Conservation (phyloP, 2,329 filamentous ascomycete species). For the Amauroascus niger region DNA sequence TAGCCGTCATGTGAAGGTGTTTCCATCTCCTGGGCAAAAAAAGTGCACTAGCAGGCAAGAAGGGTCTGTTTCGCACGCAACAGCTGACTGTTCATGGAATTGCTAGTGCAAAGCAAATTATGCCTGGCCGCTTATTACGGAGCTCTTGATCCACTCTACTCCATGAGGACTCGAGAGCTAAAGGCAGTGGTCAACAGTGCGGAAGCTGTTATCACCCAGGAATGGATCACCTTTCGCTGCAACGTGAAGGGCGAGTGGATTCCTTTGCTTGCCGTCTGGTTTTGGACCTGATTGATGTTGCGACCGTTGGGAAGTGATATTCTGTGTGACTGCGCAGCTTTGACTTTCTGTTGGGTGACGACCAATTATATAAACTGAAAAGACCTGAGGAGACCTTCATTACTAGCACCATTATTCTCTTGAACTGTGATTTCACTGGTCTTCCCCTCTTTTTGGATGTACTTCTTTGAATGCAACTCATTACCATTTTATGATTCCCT, state of each 20-base stretch:
- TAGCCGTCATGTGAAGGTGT: background rate
- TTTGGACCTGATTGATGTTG: background rate
- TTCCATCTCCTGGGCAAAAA: slow-evolving; percentile 1
- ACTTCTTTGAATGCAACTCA: background rate
- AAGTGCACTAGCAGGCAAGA: slow-evolving; percentile 9
- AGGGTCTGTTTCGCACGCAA: background rate
- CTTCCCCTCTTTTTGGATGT: background rate
- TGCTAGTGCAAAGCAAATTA: slow-evolving; percentile 5
- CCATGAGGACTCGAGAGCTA: slow-evolving; percentile 37
- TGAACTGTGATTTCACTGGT: background rate
- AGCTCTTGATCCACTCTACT: slow-evolving; percentile 33
- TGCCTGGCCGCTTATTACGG: slow-evolving; percentile 27
- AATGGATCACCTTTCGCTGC: background rate
- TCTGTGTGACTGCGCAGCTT: slow-evolving; percentile 12
- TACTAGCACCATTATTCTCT: background rate
- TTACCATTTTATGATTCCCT: too few species aligned
- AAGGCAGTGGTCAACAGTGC: slow-evolving; percentile 35
- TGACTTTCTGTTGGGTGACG: slow-evolving; percentile 28
- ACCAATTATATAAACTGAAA: slow-evolving; percentile 36
- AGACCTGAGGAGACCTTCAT: slow-evolving; percentile 35
- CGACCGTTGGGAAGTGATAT: background rate
- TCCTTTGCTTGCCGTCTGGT: background rate
- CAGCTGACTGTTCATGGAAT: slow-evolving; percentile 5
- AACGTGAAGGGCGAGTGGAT: background rate
- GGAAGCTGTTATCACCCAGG: background rate